Evolutionary conservation across 768 basidiomycete species (phyloP), one percentile per base, ranked within the genome.

Genomic region (Pulveroboletus frians): DNA sequence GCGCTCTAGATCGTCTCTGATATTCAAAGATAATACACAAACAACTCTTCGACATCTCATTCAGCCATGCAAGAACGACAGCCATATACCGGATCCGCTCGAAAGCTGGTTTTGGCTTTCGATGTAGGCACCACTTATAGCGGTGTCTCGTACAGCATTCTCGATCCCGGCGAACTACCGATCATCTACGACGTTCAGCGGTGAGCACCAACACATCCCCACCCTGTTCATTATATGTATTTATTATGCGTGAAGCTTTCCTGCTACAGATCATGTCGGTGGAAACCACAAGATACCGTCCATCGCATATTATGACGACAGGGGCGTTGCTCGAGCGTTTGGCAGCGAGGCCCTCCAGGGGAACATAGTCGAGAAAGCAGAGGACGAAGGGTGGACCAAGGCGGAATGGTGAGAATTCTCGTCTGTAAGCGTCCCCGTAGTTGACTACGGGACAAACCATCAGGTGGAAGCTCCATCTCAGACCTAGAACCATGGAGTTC

Each of bases 61-160:
- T 18, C 5, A 43, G 31, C 2, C 17, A 68, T 69, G 67, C 58
- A 54, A 38, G 58, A 58, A 39, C 55, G 74, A 58, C 54, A 63
- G 31, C 68, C 70, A 2, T 76, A 74, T 63, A 58, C 55, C 26
- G 78, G 77, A n/a, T n/a, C 64, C 8, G 49, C 56, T 29, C 71
- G 72, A 32, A 72, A 72, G 49, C 63, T 80, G 7, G 71, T 79
- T 5, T 51, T 80, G 21, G 76, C 76, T 0, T 75, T 80, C 32
- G 79, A 80, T 47, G 59, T 80, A 2, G 79, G 79, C 8, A 80
- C 75, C 1, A 79, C 76, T 2, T 78, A 63, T 41, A 78, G 77
- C 30, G 76, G 76, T 4, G 66, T 79, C 9, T 75, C 74, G 0
- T 79, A 79, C 51, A 56, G 62, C 38, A 58, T 68, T 32, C 65